Evolutionary conservation across 1,284 basidiomycete genomes (phyloP), one percentile per base, ranked within the genome.

Genomic region (Microbotryomycetes sp.): DNA sequence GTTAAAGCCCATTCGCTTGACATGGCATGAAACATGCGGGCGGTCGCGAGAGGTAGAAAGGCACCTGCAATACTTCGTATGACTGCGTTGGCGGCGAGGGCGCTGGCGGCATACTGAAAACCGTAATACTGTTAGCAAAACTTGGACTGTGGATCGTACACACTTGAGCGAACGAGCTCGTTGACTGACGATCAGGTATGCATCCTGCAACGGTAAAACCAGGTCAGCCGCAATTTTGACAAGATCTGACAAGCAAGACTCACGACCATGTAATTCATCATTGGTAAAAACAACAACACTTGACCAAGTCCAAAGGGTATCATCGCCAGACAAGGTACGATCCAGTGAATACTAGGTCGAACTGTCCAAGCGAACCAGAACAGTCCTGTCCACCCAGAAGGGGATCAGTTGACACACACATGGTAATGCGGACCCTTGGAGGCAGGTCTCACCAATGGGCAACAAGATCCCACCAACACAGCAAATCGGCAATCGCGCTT

Each of bases 31-130:
- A 84, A 86, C 79, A 86, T 81, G 46, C 79, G 68, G 0, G 81
- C 66, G 0, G 73, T 64, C 64, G 78, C 77, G 25, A 77, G 69
- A 1, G 74, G 75, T 74, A 86, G 86, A 3, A 81, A 77, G 1
- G 82, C 83, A 3, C 84, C 87, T 56, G 85, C 80, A 3, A 81
- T 74, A 3, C 82, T 84, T 47, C 87, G 82, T 45, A 85, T 73
- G 28, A 89, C 82, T 28, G 87, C 83, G 25, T 85, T 86, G 32
- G 86, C 82, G 0, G 86, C 85, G 32, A 86, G 79, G 3, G 85
- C 85, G 59, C 81, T 83, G 0, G 86, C 85, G 60, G 83, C 84
- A 68, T 83, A 83, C n/a, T n/a, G n/a, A n/a, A n/a, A n/a, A n/a
- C n/a, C n/a, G n/a, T n/a, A n/a, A n/a, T n/a, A n/a, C n/a, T n/a